Conservation (phyloP, 176 grass and related monocot genomes). For the Cymbopogon citratus region DNA sequence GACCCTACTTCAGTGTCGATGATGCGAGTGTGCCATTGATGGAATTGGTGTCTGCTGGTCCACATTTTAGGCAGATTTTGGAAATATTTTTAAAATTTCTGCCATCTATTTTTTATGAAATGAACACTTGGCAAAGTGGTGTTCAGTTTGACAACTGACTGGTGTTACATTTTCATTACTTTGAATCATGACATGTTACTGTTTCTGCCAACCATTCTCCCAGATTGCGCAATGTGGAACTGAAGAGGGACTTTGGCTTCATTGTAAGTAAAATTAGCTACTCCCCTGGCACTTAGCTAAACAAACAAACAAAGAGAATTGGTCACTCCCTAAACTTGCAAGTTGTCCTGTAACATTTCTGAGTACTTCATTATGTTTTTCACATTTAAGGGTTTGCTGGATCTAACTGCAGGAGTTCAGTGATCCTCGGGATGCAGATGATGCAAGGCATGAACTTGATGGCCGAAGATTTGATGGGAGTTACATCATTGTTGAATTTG, state of each 20-base stretch:
- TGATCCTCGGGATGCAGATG: constrained; percentile 83
- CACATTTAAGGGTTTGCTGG: constrained; percentile 23
- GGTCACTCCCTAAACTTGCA: background rate
- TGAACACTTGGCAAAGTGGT: constrained; percentile 4
- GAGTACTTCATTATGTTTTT: background rate
- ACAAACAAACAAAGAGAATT: background rate
- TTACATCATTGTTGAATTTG: constrained; percentile 74
- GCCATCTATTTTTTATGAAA: background rate
- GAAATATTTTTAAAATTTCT: constrained; percentile 2
- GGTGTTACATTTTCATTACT: constrained; percentile 21
- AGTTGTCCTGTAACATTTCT: background rate
- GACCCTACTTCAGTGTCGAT: constrained; percentile 28
- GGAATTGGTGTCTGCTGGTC: constrained; percentile 15
- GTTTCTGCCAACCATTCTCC: constrained; percentile 40
- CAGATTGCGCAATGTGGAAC: constrained; percentile 77
- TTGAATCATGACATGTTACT: constrained; percentile 32
- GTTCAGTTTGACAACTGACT: constrained; percentile 11
- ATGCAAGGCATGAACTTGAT: constrained; percentile 76
- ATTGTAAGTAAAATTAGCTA: constrained; percentile 55
- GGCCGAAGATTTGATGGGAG: constrained; percentile 66
- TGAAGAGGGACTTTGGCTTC: constrained; percentile 87
- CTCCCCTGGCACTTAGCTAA: background rate
- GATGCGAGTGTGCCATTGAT: constrained; percentile 24
- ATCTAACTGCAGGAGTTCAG: constrained; percentile 58
- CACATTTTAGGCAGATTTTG: constrained; percentile 29